Evolutionary conservation across 1,139 yeast species (phyloP).

Genomic region (Eremothecium coryli): DNA sequence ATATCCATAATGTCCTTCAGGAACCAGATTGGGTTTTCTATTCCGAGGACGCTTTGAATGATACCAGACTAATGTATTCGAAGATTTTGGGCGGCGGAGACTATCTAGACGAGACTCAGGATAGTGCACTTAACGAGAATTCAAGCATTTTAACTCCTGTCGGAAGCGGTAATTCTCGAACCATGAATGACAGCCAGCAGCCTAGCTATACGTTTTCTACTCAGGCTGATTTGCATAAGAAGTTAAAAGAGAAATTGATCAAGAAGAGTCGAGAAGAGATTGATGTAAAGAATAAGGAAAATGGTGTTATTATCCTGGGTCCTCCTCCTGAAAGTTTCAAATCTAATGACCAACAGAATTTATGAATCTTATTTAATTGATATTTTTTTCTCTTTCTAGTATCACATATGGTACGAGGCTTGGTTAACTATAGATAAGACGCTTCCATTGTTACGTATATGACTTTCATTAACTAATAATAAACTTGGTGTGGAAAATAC

Average conservation of each 20-base stretch:
- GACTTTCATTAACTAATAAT: too few relatives aligned
- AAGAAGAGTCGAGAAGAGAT: conserved; percentile 24
- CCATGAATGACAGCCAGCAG: conserved; percentile 2
- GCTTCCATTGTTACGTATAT: neutral
- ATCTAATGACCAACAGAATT: neutral
- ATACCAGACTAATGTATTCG: conserved; percentile 88
- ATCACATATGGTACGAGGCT: neutral
- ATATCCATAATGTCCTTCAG: conserved; percentile 28
- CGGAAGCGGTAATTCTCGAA: neutral
- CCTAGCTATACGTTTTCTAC: conserved; percentile 19
- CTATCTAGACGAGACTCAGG: conserved; percentile 29
- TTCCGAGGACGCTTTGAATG: conserved; percentile 75
- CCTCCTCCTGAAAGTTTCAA: conserved; percentile 13
- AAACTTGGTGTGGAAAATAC: too few relatives aligned
- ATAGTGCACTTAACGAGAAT: conserved; percentile 8
- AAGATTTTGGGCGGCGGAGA: conserved; percentile 70
- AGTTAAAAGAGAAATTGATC: conserved; percentile 24
- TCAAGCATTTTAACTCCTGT: conserved; percentile 1
- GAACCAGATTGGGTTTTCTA: conserved; percentile 72
- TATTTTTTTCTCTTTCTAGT: too few relatives aligned
- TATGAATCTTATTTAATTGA: conserved; percentile 2
- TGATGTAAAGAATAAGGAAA: conserved; percentile 21
- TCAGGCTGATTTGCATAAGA: conserved; percentile 28
- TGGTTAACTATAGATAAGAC: conserved; percentile 1
- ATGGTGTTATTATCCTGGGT: conserved; percentile 30